Conservation (phyloP, 2,329 filamentous ascomycete genomes). For the Catunica adiposa region DNA sequence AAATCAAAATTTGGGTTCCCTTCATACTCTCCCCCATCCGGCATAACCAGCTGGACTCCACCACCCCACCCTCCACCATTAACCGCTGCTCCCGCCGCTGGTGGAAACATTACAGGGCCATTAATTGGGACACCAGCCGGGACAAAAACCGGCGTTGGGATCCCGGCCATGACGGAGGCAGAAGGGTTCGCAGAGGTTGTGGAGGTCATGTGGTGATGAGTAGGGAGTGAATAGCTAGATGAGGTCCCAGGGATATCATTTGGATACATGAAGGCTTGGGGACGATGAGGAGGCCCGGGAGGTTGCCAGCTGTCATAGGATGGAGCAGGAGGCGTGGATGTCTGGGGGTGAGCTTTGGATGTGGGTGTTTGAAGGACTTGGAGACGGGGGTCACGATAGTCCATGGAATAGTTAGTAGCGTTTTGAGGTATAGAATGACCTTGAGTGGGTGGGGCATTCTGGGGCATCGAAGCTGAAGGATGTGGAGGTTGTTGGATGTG, state of each 20-base stretch:
- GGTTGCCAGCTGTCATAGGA: neutral
- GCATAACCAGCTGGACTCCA: neutral
- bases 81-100: neutral
- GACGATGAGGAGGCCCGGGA: neutral
- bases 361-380: neutral
- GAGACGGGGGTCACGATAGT: neutral
- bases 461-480: neutral
- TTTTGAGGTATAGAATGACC: neutral
- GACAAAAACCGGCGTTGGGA: constrained; percentile 1
- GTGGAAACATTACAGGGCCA: neutral
- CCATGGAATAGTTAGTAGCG: neutral
- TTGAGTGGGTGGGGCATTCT: neutral
- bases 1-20: constrained; percentile 13
- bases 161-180: neutral
- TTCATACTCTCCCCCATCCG: constrained; percentile 1
- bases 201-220: neutral
- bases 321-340: neutral
- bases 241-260: too few species aligned
- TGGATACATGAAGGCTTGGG: neutral
- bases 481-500: neutral
- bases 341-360: neutral
- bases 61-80: neutral
- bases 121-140: neutral
- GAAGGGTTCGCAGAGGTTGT: neutral
- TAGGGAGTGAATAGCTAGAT: too few species aligned